A percentile compares a stretch with the other conserved stretches of the same genome.
phyloP scores from a whole-genome alignment of 139 green algal genomes.

The Tetraselmis striata region DNA sequence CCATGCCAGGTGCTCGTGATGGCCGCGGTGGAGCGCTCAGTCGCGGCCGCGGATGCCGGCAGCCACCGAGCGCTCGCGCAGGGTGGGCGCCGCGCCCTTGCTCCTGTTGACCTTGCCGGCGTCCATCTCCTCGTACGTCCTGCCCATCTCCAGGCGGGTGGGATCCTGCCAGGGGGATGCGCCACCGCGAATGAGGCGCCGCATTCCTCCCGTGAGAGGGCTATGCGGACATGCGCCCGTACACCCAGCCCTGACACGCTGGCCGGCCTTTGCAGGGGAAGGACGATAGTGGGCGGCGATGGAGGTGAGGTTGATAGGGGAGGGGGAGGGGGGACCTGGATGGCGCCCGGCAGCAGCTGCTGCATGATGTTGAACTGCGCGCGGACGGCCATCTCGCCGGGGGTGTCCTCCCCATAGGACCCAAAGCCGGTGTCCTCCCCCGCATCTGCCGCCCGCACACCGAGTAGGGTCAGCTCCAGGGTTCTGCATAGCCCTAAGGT shows the following conservation, averaged over 20 bases:
- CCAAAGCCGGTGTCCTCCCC: constrained; percentile 13
- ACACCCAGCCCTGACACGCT: too few species aligned
- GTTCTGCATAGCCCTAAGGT: too few species aligned
- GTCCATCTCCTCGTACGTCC: constrained; percentile 14
- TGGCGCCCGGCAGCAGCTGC: constrained; percentile 8
- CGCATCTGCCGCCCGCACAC: background rate
- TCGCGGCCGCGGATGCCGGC: background rate
- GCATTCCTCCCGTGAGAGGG: too few species aligned
- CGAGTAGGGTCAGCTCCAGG: too few species aligned
- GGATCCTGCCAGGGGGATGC: too few species aligned
- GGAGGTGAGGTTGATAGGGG: too few species aligned
- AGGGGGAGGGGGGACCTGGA: background rate
- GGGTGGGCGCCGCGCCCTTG: background rate
- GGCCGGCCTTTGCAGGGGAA: too few species aligned
- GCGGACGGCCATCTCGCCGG: background rate
- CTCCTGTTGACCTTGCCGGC: constrained; percentile 5
- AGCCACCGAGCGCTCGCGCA: background rate
- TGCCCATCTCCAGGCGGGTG: constrained; percentile 11
- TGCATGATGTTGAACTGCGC: background rate
- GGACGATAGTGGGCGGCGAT: too few species aligned
- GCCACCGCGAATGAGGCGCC: too few species aligned
- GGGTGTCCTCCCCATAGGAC: background rate
- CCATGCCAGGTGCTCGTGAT: too few species aligned
- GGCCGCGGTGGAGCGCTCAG: too few species aligned
- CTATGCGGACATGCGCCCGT: too few species aligned